Conservation (phyloP, 345 rosid species). For the Trapa bicornis region DNA sequence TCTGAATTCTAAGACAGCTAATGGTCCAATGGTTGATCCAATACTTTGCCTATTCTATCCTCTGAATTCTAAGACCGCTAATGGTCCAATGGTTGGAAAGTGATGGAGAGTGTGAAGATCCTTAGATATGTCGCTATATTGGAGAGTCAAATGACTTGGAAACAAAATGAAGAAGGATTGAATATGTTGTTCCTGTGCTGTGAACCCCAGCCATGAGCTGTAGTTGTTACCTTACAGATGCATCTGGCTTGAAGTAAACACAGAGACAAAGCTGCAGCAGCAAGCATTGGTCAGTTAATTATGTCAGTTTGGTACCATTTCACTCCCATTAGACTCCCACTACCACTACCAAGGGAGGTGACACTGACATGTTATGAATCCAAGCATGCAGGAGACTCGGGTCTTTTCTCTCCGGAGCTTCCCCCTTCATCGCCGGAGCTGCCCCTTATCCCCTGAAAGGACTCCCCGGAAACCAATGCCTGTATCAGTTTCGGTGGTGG, state of each 20-base stretch:
- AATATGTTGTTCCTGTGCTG: too few relatives aligned
- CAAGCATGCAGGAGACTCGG: conserved; percentile 34
- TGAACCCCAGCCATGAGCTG: too few relatives aligned
- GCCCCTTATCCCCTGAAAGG: conserved; percentile 42
- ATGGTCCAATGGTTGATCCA: background rate
- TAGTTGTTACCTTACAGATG: background rate
- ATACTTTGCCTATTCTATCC: too few relatives aligned
- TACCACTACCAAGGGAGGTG: conserved; percentile 17
- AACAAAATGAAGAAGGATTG: too few relatives aligned
- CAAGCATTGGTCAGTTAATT: background rate
- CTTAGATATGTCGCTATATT: too few relatives aligned
- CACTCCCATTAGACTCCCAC: background rate
- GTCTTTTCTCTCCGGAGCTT: conserved; percentile 24
- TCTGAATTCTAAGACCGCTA: background rate
- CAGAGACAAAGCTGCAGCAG: background rate
- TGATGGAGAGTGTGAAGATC: too few relatives aligned
- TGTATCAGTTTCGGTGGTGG: conserved; percentile 74
- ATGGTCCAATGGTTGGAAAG: background rate
- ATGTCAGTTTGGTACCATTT: background rate
- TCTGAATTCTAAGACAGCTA: background rate
- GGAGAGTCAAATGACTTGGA: too few relatives aligned
- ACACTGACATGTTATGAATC: conserved; percentile 35
- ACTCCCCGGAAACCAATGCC: conserved; percentile 67
- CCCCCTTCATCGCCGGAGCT: conserved; percentile 24
- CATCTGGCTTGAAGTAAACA: background rate